These are phyloP conservation scores for Cadophora sp. DNA, from an alignment of 2,329 filamentous ascomycete genomes.

Conservation along the genomic window DNA sequence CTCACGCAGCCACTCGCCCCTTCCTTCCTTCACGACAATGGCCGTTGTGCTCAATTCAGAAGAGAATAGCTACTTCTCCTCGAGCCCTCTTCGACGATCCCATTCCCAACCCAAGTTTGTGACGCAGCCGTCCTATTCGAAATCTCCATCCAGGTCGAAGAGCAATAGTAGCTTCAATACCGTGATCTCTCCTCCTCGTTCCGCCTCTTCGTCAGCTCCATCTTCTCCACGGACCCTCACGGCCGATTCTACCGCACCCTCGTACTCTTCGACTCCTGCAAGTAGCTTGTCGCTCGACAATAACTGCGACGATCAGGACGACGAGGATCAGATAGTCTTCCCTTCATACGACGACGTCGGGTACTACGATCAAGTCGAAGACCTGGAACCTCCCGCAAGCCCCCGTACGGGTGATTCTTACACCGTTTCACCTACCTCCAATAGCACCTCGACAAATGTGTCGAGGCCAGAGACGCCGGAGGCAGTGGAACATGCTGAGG, in stretches of 20 bases:
- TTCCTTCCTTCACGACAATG: slow-evolving; percentile 35
- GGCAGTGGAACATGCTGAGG: slow-evolving; percentile 50
- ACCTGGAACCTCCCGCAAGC: slow-evolving; percentile 57
- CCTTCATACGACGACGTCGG: slow-evolving; percentile 51
- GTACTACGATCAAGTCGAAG: slow-evolving; percentile 47
- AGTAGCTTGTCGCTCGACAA: slow-evolving; percentile 77
- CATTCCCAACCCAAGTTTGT: slow-evolving; percentile 66
- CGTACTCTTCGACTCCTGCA: slow-evolving; percentile 67
- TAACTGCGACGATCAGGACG: slow-evolving; percentile 90
- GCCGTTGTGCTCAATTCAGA: slow-evolving; percentile 52
- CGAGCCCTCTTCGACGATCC: slow-evolving; percentile 61
- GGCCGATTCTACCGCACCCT: slow-evolving; percentile 59
- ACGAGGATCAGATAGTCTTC: slow-evolving; percentile 68
- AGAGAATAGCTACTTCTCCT: slow-evolving; percentile 62
- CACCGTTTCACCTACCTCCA: slow-evolving; percentile 61
- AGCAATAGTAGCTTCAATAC: slow-evolving; percentile 39
- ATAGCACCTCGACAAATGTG: slow-evolving; percentile 64
- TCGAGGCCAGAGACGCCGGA: slow-evolving; percentile 48
- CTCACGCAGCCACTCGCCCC: slow-evolving; percentile 5
- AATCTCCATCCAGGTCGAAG: slow-evolving; percentile 53
- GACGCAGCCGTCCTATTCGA: slow-evolving; percentile 55
- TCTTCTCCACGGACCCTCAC: slow-evolving; percentile 61
- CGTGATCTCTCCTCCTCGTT: slow-evolving; percentile 37
- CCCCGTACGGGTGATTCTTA: slow-evolving; percentile 60
- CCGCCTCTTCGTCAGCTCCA: slow-evolving; percentile 56